Conservation (phyloP, 371 early-diverging fungal species). For the Mucor indicus region DNA sequence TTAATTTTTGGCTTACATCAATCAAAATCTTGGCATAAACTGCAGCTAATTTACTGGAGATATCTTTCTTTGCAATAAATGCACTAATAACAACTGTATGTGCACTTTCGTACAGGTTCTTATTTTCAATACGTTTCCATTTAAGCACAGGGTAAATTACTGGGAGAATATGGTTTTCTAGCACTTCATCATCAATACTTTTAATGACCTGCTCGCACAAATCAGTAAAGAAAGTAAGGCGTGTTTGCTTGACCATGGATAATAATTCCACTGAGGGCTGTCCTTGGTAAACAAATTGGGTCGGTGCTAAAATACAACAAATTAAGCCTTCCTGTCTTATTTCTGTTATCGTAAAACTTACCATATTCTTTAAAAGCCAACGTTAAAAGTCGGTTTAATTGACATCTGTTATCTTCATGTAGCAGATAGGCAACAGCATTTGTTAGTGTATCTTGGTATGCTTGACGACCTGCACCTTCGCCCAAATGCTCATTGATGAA, state of each 20-base stretch:
- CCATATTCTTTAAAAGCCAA: slow-evolving; percentile 41
- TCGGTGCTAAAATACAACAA: slow-evolving; percentile 14
- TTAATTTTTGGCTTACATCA: too few relatives aligned
- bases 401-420: slow-evolving; percentile 28
- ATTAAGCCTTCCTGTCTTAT: too few relatives aligned
- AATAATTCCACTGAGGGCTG: slow-evolving; percentile 21
- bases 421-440: slow-evolving; percentile 41
- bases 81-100: slow-evolving; percentile 57
- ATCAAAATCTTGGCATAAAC: slow-evolving; percentile 48
- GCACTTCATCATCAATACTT: slow-evolving; percentile 37
- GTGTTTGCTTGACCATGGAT: slow-evolving; percentile 40
- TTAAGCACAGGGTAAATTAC: slow-evolving; percentile 57
- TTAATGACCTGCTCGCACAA: slow-evolving; percentile 53
- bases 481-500: slow-evolving; percentile 40
- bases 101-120: slow-evolving; percentile 59
- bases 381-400: slow-evolving; percentile 33
- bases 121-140: slow-evolving; percentile 43
- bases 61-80: slow-evolving; percentile 49
- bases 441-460: slow-evolving; percentile 46
- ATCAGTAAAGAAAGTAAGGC: slow-evolving; percentile 52
- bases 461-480: slow-evolving; percentile 36
- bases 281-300: slow-evolving; percentile 12
- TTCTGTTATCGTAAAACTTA: too few relatives aligned
- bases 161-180: slow-evolving; percentile 51
- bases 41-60: slow-evolving; percentile 42